Percentiles rank a stretch among this genome's conserved stretches.
phyloP scores from a whole-genome alignment of 1,284 basidiomycete species.

The Retiboletus flavoniger region DNA sequence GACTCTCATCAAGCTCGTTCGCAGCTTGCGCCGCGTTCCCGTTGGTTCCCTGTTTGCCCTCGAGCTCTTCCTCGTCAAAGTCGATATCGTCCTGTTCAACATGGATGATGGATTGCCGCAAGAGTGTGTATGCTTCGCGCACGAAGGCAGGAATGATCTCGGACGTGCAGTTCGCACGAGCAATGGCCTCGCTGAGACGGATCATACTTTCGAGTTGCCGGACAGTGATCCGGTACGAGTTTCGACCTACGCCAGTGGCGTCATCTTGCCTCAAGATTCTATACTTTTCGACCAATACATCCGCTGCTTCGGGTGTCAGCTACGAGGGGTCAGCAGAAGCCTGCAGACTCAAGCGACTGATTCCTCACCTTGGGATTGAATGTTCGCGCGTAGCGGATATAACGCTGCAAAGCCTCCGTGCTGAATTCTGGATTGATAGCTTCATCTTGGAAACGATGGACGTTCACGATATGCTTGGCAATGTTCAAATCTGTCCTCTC shows the following conservation, averaged over 20 bases:
- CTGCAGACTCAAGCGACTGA: not conserved
- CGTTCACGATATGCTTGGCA: slow-evolving; percentile 96
- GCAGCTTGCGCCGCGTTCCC: slow-evolving; percentile 29
- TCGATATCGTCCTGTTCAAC: slow-evolving; percentile 99
- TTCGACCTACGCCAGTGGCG: slow-evolving; percentile 80
- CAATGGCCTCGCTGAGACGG: slow-evolving; percentile 94
- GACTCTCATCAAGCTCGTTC: slow-evolving; percentile 46
- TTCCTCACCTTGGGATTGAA: slow-evolving; percentile 86
- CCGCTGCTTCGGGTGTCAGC: slow-evolving; percentile 91
- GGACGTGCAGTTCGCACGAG: slow-evolving; percentile 90
- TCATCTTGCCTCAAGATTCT: slow-evolving; percentile 92
- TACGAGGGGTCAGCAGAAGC: slow-evolving; percentile 33
- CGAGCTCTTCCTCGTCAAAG: slow-evolving; percentile 90
- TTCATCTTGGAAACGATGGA: slow-evolving; percentile 93
- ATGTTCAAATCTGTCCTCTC: slow-evolving; percentile 91
- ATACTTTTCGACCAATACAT: slow-evolving; percentile 96
- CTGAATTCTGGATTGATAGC: slow-evolving; percentile 96
- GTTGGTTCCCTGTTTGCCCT: slow-evolving; percentile 48
- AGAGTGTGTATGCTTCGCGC: slow-evolving; percentile 89
- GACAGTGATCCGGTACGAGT: slow-evolving; percentile 95
- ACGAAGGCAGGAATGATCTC: slow-evolving; percentile 95
- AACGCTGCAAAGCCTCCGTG: slow-evolving; percentile 94
- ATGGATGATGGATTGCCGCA: slow-evolving; percentile 98
- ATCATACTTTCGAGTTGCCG: slow-evolving; percentile 98
- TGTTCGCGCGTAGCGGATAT: slow-evolving; percentile 95